Conservation (phyloP, 768 basidiomycete species). For the Mycena polygramma region DNA sequence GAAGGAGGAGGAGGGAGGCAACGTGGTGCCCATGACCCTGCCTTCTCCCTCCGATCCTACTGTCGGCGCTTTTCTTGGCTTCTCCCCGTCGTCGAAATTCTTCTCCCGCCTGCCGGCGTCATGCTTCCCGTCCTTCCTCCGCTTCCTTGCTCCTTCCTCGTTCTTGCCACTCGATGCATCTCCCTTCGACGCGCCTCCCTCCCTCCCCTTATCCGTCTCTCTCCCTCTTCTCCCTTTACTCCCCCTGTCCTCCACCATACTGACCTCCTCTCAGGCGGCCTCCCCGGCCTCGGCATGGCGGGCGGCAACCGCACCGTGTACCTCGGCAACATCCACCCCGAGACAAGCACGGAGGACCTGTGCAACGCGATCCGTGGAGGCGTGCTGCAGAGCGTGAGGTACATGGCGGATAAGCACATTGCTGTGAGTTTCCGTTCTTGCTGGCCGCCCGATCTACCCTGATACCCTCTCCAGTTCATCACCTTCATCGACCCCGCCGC, state of each 20-base stretch:
- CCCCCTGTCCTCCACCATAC: background rate
- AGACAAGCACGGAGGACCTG: slow-evolving; percentile 93
- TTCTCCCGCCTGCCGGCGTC: background rate
- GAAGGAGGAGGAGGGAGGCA: no score
- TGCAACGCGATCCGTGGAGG: slow-evolving; percentile 99
- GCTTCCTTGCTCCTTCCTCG: no score
- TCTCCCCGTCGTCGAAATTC: background rate
- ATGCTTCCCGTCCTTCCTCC: background rate
- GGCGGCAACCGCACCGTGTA: slow-evolving; percentile 91
- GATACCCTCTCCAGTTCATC: slow-evolving; percentile 74
- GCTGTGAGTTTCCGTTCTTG: slow-evolving; percentile 62
- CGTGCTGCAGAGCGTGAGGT: slow-evolving; percentile 93
- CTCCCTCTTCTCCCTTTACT: background rate
- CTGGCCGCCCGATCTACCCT: background rate
- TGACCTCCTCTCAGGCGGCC: slow-evolving; percentile 9
- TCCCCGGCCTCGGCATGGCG: slow-evolving; percentile 34
- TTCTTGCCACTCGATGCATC: no score
- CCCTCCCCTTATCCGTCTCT: no score
- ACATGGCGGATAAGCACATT: slow-evolving; percentile 98
- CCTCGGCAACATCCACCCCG: slow-evolving; percentile 96
- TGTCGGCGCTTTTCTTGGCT: background rate
- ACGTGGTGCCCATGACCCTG: background rate
- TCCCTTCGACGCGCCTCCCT: no score
- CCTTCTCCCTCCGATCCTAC: background rate
- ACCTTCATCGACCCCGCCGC: slow-evolving; percentile 96